A percentile compares a stretch with the other conserved stretches of the same genome.
Evolutionary conservation across 139 green algal species (phyloP).

Genomic region (Deuterostichococcus epilithicus): DNA sequence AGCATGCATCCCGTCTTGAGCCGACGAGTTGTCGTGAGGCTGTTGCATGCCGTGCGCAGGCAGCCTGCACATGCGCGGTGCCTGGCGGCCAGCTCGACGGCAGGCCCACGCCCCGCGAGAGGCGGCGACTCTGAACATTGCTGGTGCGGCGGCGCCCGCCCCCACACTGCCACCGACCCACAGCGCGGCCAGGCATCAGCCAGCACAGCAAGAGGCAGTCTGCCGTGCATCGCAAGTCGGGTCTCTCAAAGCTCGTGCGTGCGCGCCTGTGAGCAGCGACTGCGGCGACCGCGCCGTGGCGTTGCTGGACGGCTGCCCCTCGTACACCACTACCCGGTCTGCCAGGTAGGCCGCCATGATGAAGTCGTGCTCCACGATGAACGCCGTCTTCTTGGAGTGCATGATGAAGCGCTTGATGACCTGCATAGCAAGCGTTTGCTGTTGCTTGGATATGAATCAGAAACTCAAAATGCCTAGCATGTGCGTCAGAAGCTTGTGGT

Average conservation of each 20-base stretch:
- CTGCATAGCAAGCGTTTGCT: slow-evolving; percentile 3
- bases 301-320: slow-evolving; percentile 76
- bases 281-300: slow-evolving; percentile 78
- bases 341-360: slow-evolving; percentile 99
- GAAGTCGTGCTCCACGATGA: slow-evolving; percentile 99
- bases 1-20: neutral
- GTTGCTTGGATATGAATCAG: no score
- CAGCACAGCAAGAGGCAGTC: neutral
- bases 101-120: no score
- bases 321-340: slow-evolving; percentile 96
- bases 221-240: neutral
- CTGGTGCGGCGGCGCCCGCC: no score
- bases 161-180: no score
- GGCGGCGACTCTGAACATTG: no score
- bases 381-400: slow-evolving; percentile 98
- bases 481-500: no score
- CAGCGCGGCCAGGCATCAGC: no score
- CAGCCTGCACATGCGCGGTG: neutral
- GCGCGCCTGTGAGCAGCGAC: slow-evolving; percentile 64
- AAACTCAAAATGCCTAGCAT: no score
- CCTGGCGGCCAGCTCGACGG: no score
- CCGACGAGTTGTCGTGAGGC: neutral
- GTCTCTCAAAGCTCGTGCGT: neutral
- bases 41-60: neutral
- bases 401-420: slow-evolving; percentile 99